A percentile compares a stretch with the other conserved stretches of the same genome.
Evolutionary conservation across 805 yeast genomes (phyloP).

Genomic region (Candida maris): DNA sequence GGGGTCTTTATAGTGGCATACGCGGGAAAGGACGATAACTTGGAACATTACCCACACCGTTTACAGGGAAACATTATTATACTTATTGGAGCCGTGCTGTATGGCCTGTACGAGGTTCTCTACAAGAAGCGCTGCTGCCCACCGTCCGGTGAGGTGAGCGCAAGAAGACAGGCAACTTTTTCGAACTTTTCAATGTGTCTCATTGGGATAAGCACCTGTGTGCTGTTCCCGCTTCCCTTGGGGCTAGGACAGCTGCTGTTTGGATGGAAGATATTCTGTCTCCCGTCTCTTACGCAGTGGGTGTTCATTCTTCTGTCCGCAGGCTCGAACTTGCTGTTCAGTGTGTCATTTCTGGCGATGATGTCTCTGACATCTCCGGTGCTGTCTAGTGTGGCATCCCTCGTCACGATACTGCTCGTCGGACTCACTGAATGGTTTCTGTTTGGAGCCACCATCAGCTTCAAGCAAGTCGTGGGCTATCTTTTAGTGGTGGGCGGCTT

Average conservation of each 20-base stretch:
- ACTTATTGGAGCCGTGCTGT: slow-evolving; percentile 67
- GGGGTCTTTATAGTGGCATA: slow-evolving; percentile 83
- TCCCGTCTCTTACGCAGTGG: slow-evolving; percentile 46
- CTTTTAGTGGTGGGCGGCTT: slow-evolving; percentile 67
- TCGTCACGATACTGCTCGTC: slow-evolving; percentile 74
- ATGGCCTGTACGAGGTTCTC: slow-evolving; percentile 80
- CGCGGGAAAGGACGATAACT: slow-evolving; percentile 37
- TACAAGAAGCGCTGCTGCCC: slow-evolving; percentile 77
- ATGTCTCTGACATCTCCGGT: slow-evolving; percentile 88
- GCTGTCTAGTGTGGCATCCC: slow-evolving; percentile 55
- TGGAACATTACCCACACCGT: slow-evolving; percentile 50
- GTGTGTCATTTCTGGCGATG: slow-evolving; percentile 67
- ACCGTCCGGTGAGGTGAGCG: slow-evolving; percentile 54
- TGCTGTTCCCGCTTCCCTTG: slow-evolving; percentile 46
- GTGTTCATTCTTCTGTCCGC: slow-evolving; percentile 49
- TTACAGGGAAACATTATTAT: slow-evolving; percentile 68
- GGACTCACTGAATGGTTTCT: slow-evolving; percentile 72
- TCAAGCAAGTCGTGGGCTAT: slow-evolving; percentile 66
- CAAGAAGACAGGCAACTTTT: slow-evolving; percentile 73
- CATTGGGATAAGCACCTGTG: slow-evolving; percentile 57
- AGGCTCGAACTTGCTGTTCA: slow-evolving; percentile 60
- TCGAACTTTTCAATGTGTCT: slow-evolving; percentile 72
- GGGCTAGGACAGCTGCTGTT: slow-evolving; percentile 43
- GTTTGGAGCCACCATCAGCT: slow-evolving; percentile 54
- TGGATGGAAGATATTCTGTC: slow-evolving; percentile 55